Conservation (phyloP, 805 yeast genomes). For the Ogataea nonfermentans region DNA sequence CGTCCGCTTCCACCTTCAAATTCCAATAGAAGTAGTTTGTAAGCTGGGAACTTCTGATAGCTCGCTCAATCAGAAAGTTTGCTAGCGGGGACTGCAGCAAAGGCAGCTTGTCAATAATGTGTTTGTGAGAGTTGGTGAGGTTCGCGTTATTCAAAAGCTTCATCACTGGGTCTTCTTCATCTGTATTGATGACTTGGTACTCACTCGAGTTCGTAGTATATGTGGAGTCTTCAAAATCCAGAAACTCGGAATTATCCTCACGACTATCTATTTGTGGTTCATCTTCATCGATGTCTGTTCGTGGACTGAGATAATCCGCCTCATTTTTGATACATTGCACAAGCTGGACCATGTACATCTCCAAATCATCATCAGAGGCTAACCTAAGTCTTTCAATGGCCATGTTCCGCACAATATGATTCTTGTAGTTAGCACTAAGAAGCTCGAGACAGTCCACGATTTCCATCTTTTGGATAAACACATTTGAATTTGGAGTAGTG, state of each 20-base stretch:
- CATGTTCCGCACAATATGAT: constrained; percentile 71
- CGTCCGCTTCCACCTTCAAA: constrained; percentile 82
- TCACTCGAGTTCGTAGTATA: constrained; percentile 33
- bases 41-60: constrained; percentile 60
- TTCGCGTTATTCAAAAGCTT: constrained; percentile 27
- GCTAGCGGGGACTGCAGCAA: constrained; percentile 57
- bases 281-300: constrained; percentile 25
- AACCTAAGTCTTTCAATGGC: constrained; percentile 81
- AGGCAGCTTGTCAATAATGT: constrained; percentile 21
- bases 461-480: constrained; percentile 34
- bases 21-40: constrained; percentile 92
- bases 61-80: constrained; percentile 69
- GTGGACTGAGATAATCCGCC: constrained; percentile 26
- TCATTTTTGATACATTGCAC: constrained; percentile 93
- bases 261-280: constrained; percentile 3
- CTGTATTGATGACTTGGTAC: constrained; percentile 32
- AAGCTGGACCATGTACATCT: constrained; percentile 78
- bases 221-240: constrained; percentile 26
- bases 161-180: constrained; percentile 26
- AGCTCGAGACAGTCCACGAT: constrained; percentile 59
- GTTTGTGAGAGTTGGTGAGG: constrained; percentile 17
- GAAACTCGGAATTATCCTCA: constrained; percentile 20
- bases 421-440: constrained; percentile 73
- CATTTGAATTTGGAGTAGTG: constrained; percentile 21
- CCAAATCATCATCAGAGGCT: constrained; percentile 78